A percentile compares a stretch with the other conserved stretches of the same genome.
Evolutionary conservation across 257 asterid genomes (phyloP).

Genomic region (Mitragyna speciosa): DNA sequence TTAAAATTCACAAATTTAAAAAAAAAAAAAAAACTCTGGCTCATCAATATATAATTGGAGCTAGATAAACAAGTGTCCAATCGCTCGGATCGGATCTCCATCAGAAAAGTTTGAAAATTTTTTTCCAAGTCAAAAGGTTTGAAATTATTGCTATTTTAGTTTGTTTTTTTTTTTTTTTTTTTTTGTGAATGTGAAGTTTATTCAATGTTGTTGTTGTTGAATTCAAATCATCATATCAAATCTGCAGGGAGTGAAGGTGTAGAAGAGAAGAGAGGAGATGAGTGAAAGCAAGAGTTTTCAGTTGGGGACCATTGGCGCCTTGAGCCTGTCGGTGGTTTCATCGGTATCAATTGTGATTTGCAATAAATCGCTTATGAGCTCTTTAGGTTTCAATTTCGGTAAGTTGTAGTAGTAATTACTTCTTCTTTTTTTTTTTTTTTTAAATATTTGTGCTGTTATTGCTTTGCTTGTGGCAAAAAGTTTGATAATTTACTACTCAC

Average conservation of each 20-base stretch:
- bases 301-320: conserved; percentile 78
- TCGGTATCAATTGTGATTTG: conserved; percentile 84
- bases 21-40: no score
- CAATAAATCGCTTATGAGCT: conserved; percentile 84
- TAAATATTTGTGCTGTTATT: background rate
- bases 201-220: background rate
- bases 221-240: conserved; percentile 20
- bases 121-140: conserved; percentile 4
- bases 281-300: conserved; percentile 60
- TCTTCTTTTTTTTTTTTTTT: background rate
- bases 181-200: background rate
- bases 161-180: background rate
- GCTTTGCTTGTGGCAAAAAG: background rate
- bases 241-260: conserved; percentile 17
- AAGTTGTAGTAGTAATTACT: conserved; percentile 27
- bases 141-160: background rate
- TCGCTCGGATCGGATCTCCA: conserved; percentile 15
- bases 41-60: no score
- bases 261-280: no score
- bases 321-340: conserved; percentile 74
- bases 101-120: background rate
- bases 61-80: background rate
- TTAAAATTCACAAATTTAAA: background rate
- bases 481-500: background rate
- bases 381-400: conserved; percentile 74